These are phyloP conservation scores for Passalora sequoiae DNA, from an alignment of 2,329 filamentous ascomycete species.

Conservation along the genomic window DNA sequence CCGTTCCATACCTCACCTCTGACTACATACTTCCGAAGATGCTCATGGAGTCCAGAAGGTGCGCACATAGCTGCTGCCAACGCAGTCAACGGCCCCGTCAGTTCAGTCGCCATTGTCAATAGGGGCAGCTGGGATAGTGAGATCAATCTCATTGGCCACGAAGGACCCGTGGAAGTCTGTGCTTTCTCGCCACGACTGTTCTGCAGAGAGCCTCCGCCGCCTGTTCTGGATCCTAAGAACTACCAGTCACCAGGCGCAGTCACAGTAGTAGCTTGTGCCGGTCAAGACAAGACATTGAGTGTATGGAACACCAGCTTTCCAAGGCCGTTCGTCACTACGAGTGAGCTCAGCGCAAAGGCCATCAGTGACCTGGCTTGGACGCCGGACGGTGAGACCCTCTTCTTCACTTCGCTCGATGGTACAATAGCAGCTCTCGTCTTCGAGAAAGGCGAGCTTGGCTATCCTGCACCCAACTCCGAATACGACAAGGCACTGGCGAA, in stretches of 20 bases:
- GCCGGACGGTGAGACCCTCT: constrained; percentile 82
- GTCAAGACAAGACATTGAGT: constrained; percentile 91
- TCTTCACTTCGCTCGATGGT: constrained; percentile 81
- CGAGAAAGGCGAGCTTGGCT: constrained; percentile 80
- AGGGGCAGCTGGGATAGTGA: constrained; percentile 90
- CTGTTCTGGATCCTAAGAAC: constrained; percentile 45
- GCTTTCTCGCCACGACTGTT: constrained; percentile 93
- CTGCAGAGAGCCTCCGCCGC: constrained; percentile 59
- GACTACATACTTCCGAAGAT: constrained; percentile 93
- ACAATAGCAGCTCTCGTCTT: constrained; percentile 79
- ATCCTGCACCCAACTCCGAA: constrained; percentile 77
- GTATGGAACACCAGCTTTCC: constrained; percentile 98
- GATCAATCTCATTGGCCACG: constrained; percentile 94
- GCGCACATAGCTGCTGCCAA: constrained; percentile 96
- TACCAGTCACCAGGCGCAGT: constrained; percentile 53
- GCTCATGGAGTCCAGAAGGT: constrained; percentile 96
- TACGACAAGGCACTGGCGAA: constrained; percentile 91
- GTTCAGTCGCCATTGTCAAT: constrained; percentile 92
- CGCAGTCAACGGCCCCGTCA: constrained; percentile 93
- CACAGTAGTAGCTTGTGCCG: constrained; percentile 93
- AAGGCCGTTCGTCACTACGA: constrained; percentile 79
- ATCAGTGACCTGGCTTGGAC: constrained; percentile 94
- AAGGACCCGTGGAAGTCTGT: constrained; percentile 94
- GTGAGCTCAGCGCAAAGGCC: constrained; percentile 83
- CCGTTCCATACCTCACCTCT: constrained; percentile 89